A percentile compares a stretch with the other conserved stretches of the same genome.
Conservation (phyloP, 192 early-diverging fungal species). For the Backusella tuberculispora region DNA sequence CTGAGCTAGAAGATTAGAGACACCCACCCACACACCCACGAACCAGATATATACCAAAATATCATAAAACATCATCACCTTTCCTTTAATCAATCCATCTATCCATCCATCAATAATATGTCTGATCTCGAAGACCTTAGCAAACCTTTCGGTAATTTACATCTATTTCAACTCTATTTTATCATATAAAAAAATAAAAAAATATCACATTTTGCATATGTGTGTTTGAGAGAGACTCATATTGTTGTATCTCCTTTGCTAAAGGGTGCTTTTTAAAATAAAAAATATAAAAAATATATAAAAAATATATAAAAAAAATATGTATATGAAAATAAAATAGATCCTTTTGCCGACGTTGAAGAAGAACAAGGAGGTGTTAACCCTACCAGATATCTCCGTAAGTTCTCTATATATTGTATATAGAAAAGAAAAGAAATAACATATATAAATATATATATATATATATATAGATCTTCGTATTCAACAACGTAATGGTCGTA, state of each 20-base stretch:
- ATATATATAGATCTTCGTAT: conserved; percentile 89
- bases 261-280: conserved; percentile 9
- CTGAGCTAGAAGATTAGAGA: conserved; percentile 1
- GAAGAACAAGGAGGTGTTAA: conserved; percentile 42
- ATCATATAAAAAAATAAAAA: neutral
- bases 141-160: conserved; percentile 40
- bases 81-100: conserved; percentile 22
- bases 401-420: conserved; percentile 16
- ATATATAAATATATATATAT: neutral
- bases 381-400: conserved; percentile 51
- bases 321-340: conserved; percentile 22
- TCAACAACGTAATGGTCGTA: conserved; percentile 95
- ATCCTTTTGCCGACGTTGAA: conserved; percentile 57
- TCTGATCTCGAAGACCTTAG: conserved; percentile 41
- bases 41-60: neutral
- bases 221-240: conserved; percentile 19
- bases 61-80: neutral
- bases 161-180: neutral
- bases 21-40: neutral
- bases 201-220: neutral
- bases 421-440: neutral
- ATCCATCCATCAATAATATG: conserved; percentile 24
- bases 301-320: no score
- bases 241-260: conserved; percentile 2
- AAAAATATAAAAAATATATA: no score